Conservation (phyloP, 352 stramenopile species). For the Pythium phragmiticola region DNA sequence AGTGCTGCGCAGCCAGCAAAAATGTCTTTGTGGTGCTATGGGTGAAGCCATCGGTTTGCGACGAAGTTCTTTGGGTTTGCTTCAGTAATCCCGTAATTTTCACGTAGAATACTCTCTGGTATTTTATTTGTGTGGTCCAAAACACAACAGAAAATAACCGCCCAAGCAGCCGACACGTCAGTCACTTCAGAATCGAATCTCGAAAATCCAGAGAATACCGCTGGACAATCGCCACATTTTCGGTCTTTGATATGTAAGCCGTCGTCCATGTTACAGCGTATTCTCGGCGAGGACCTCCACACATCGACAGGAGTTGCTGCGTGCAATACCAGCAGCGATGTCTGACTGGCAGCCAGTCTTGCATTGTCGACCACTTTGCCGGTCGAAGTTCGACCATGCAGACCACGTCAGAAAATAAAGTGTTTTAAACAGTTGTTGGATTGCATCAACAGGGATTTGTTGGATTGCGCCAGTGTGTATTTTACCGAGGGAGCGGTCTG, state of each 20-base stretch:
- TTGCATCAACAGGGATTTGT: slow-evolving; percentile 1
- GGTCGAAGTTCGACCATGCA: too few species aligned
- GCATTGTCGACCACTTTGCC: background rate
- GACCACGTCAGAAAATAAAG: too few species aligned
- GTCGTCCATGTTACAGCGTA: too few species aligned
- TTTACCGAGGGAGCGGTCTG: slow-evolving; percentile 25
- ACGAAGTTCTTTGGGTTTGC: slow-evolving; percentile 8
- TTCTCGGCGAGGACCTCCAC: background rate
- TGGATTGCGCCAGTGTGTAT: slow-evolving; percentile 16
- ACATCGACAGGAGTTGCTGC: background rate
- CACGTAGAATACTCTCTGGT: slow-evolving; percentile 20
- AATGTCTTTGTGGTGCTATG: background rate
- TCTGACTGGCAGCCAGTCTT: too few species aligned
- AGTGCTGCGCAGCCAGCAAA: background rate
- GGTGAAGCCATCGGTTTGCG: background rate
- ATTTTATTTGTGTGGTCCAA: slow-evolving; percentile 20
- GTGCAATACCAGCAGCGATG: too few species aligned
- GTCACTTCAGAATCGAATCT: slow-evolving; percentile 16
- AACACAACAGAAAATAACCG: slow-evolving; percentile 17
- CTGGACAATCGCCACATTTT: slow-evolving; percentile 12
- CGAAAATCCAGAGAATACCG: background rate
- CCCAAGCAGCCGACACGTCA: slow-evolving; percentile 28
- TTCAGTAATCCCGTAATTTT: slow-evolving; percentile 25
- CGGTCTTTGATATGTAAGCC: too few species aligned
- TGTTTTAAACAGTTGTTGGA: slow-evolving; percentile 29